phyloP scores from a whole-genome alignment of 1,284 basidiomycete species.

The Fomitopsis betulina region DNA sequence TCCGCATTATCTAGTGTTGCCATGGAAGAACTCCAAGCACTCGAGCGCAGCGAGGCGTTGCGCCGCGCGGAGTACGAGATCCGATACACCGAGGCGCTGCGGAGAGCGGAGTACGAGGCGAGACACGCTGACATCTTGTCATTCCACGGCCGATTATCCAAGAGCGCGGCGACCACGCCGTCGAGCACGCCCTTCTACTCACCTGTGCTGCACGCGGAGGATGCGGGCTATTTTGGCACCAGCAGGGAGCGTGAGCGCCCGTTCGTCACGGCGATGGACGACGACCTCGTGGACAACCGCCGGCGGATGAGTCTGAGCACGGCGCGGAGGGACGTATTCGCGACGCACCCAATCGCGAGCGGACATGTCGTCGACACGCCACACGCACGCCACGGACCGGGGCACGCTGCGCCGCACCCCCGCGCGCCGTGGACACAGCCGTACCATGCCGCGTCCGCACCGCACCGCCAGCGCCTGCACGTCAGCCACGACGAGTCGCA shows the following conservation, averaged over 20 bases:
- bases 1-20: constrained; percentile 76
- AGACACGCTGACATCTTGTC: constrained; percentile 54
- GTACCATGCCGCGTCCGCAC: constrained; percentile 31
- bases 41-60: constrained; percentile 82
- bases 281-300: constrained; percentile 18
- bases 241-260: constrained; percentile 33
- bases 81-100: constrained; percentile 72
- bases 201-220: constrained; percentile 22
- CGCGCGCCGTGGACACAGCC: constrained; percentile 35
- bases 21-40: constrained; percentile 80
- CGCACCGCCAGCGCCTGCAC: constrained; percentile 33
- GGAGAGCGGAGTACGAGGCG: constrained; percentile 74
- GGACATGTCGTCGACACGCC: constrained; percentile 37
- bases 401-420: constrained; percentile 17
- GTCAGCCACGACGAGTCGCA: constrained; percentile 52
- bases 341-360: constrained; percentile 36
- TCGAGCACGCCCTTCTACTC: constrained; percentile 45
- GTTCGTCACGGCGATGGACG: constrained; percentile 17
- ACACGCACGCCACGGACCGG: constrained; percentile 13
- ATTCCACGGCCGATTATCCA: constrained; percentile 37
- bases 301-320: constrained; percentile 43
- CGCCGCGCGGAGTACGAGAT: constrained; percentile 84
- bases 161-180: constrained; percentile 71
- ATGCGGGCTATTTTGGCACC: constrained; percentile 38
- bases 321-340: constrained; percentile 20